These are phyloP conservation scores for Apiospora malaysiana DNA, from an alignment of 2,329 filamentous ascomycete species.

Conservation along the genomic window DNA sequence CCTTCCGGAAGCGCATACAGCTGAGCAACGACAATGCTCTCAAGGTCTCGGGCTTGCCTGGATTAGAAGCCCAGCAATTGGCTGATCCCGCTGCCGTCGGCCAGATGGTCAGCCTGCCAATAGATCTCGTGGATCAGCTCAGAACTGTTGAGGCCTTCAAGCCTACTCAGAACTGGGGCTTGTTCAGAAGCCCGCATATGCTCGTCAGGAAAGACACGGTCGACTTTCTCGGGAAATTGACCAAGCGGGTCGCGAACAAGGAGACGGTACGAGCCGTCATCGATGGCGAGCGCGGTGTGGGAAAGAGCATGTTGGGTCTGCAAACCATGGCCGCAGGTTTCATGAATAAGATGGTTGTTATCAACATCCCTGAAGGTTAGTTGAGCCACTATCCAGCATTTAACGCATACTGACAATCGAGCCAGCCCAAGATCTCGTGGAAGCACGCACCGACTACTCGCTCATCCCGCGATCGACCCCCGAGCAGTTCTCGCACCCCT, in stretches of 20 bases:
- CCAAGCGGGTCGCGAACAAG: conserved; percentile 58
- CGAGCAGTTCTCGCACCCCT: conserved; percentile 76
- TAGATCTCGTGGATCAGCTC: conserved; percentile 76
- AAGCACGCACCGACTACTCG: conserved; percentile 80
- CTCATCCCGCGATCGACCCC: conserved; percentile 62
- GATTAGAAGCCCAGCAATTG: conserved; percentile 63
- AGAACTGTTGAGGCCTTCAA: conserved; percentile 90
- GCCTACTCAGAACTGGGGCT: conserved; percentile 82
- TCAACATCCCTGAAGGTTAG: conserved; percentile 87
- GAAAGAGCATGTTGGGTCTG: conserved; percentile 86
- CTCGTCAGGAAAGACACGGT: conserved; percentile 81
- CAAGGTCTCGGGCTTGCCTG: conserved; percentile 70
- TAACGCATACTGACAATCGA: neutral
- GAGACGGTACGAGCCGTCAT: conserved; percentile 69
- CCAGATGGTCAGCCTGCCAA: conserved; percentile 72
- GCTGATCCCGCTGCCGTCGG: conserved; percentile 62
- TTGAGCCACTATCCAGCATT: neutral
- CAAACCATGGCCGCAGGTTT: conserved; percentile 85
- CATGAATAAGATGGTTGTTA: conserved; percentile 84
- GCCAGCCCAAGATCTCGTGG: conserved; percentile 78
- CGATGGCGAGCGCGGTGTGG: conserved; percentile 74
- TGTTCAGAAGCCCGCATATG: conserved; percentile 83
- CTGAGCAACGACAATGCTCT: conserved; percentile 95
- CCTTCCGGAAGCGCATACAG: conserved; percentile 84
- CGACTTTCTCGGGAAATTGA: conserved; percentile 69